A percentile compares a stretch with the other conserved stretches of the same genome.
These are phyloP conservation scores for Colletotrichum phormii DNA, from an alignment of 2,329 filamentous ascomycete genomes.

Conservation along the genomic window DNA sequence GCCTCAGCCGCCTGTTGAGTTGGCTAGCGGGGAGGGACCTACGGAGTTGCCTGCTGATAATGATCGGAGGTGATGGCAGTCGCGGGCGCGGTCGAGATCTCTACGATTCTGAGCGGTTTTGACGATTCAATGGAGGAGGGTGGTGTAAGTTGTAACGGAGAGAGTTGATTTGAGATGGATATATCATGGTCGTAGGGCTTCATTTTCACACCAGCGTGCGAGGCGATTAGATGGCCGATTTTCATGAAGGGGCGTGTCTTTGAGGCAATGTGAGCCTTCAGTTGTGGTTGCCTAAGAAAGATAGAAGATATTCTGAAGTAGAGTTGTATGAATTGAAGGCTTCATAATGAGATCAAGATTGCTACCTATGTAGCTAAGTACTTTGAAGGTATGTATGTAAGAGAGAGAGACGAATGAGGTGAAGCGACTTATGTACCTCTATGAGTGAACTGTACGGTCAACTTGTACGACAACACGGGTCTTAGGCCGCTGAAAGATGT, in stretches of 20 bases:
- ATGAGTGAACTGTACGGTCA: too few relatives aligned
- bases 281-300: background rate
- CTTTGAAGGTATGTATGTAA: too few relatives aligned
- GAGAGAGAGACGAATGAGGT: background rate
- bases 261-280: background rate
- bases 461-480: too few relatives aligned
- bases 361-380: too few relatives aligned
- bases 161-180: background rate
- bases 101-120: background rate
- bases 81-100: background rate
- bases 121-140: background rate
- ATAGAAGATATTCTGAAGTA: background rate
- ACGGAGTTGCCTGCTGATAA: constrained; percentile 16
- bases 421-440: too few relatives aligned
- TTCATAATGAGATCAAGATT: background rate
- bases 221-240: constrained; percentile 3
- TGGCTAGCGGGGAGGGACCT: constrained; percentile 6
- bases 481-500: too few relatives aligned
- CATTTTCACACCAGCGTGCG: background rate
- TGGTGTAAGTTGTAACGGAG: background rate
- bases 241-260: background rate
- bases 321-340: background rate
- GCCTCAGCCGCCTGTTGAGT: constrained; percentile 4
- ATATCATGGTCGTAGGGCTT: background rate
- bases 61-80: background rate